These are phyloP conservation scores for Colletotrichum siamense DNA, from an alignment of 2,329 filamentous ascomycete genomes.

Conservation along the genomic window DNA sequence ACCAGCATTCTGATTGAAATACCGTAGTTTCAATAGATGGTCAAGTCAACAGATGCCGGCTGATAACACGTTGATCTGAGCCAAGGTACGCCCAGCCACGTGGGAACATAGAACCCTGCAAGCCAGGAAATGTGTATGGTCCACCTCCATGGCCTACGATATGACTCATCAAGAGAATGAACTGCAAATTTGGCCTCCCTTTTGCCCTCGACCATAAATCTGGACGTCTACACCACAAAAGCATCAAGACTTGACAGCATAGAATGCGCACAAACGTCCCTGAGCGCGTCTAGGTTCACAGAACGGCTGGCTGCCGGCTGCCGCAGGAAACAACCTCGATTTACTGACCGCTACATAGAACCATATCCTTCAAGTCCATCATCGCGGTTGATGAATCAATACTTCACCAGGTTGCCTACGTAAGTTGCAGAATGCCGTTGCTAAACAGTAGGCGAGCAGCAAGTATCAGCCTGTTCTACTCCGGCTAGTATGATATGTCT, in stretches of 20 bases:
- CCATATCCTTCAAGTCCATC: background rate
- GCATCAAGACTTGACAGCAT: background rate
- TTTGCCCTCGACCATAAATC: background rate
- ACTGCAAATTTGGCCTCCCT: background rate
- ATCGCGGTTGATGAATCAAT: background rate
- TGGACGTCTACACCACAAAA: background rate
- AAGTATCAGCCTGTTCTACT: background rate
- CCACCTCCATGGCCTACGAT: background rate
- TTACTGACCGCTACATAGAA: background rate
- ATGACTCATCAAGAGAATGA: background rate
- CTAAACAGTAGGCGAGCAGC: background rate
- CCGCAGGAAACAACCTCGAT: background rate
- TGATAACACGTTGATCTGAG: background rate
- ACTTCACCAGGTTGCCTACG: background rate
- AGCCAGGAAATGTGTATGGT: background rate
- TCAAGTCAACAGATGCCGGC: background rate
- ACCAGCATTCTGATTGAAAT: background rate
- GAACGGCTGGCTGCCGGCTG: background rate
- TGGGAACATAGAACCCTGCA: background rate
- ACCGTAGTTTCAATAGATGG: background rate
- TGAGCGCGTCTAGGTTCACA: background rate
- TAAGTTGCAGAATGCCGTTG: background rate
- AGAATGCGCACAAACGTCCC: background rate
- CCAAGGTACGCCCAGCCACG: background rate
- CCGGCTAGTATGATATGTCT: accelerated